phyloP scores from a whole-genome alignment of 768 basidiomycete species.

The Chalciporus chontae region DNA sequence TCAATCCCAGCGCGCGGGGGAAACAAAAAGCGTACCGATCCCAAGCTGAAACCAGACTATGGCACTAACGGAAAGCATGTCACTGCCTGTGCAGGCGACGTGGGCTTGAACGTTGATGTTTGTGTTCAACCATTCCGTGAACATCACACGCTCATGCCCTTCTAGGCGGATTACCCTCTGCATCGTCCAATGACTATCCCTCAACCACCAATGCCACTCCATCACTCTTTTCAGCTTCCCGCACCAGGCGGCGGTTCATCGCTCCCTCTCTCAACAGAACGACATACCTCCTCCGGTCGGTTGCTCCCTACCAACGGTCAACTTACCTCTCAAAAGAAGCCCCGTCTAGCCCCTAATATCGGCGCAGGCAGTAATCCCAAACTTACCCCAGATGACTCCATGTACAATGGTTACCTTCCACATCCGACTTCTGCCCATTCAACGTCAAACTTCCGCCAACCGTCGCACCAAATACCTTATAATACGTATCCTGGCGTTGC shows the following conservation, averaged over 20 bases:
- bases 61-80: slow-evolving; percentile 16
- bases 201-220: slow-evolving; percentile 31
- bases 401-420: slow-evolving; percentile 31
- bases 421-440: slow-evolving; percentile 30
- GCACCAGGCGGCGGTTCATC: slow-evolving; percentile 19
- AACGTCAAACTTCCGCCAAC: slow-evolving; percentile 24
- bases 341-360: slow-evolving; percentile 26
- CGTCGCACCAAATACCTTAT: slow-evolving; percentile 27
- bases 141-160: slow-evolving; percentile 2
- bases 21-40: slow-evolving; percentile 22
- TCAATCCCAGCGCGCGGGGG: slow-evolving; percentile 12
- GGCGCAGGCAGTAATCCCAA: slow-evolving; percentile 22
- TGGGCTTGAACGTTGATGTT: slow-evolving; percentile 24
- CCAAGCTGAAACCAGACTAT: slow-evolving; percentile 32
- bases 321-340: slow-evolving; percentile 26
- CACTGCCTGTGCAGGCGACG: slow-evolving; percentile 16
- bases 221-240: slow-evolving; percentile 26
- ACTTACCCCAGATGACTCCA: slow-evolving; percentile 25
- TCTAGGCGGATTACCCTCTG: slow-evolving; percentile 27
- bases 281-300: slow-evolving; percentile 32
- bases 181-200: slow-evolving; percentile 33
- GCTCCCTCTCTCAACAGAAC: slow-evolving; percentile 33
- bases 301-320: slow-evolving; percentile 26
- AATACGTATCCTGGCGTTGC: slow-evolving; percentile 20
- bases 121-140: slow-evolving; percentile 1